Evolutionary conservation across 371 early-diverging fungal species (phyloP).

Genomic region (Actinomortierella wolfii): DNA sequence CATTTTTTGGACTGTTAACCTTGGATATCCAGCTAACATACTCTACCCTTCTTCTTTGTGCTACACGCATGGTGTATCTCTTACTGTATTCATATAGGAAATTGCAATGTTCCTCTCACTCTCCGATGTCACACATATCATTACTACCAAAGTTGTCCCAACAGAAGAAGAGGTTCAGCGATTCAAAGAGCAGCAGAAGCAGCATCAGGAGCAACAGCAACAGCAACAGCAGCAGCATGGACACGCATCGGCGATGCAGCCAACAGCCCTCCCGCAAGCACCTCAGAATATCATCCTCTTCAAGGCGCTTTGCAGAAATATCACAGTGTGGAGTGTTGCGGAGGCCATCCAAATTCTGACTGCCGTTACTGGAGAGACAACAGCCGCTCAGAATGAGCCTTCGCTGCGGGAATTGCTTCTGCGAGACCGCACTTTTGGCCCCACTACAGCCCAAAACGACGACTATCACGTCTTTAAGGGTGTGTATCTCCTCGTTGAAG

Average conservation of each 20-base stretch:
- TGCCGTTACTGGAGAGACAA: constrained; percentile 9
- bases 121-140: constrained; percentile 28
- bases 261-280: no score
- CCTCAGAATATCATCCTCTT: no score
- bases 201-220: background rate
- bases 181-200: constrained; percentile 3
- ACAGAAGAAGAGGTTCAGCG: no score
- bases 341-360: constrained; percentile 1
- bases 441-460: constrained; percentile 22
- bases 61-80: no score
- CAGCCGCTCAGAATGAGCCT: constrained; percentile 6
- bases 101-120: constrained; percentile 26
- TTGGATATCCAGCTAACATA: no score
- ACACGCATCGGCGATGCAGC: no score
- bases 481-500: constrained; percentile 25
- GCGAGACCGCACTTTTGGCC: constrained; percentile 25
- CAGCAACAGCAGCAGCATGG: no score
- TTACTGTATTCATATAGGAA: no score
- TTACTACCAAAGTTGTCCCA: constrained; percentile 29
- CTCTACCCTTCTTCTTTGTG: no score
- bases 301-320: no score
- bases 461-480: constrained; percentile 24
- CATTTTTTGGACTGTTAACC: no score
- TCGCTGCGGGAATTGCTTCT: constrained; percentile 23
- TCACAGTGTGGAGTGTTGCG: no score